phyloP scores from a whole-genome alignment of 2,329 filamentous ascomycete species.

The Monosporascus sp. region DNA sequence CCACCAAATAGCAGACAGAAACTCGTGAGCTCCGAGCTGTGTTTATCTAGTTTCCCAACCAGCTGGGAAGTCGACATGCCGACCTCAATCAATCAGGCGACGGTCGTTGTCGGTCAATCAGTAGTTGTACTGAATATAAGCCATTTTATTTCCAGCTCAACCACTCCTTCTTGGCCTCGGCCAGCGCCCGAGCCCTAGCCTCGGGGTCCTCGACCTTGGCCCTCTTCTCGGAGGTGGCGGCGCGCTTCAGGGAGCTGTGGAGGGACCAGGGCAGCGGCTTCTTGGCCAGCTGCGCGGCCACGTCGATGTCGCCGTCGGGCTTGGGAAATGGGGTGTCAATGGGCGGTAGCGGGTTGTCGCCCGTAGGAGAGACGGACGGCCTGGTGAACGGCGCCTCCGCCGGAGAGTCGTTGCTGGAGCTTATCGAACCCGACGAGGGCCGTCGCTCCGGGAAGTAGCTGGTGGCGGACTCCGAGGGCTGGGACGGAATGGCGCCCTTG shows the following conservation, averaged over 20 bases:
- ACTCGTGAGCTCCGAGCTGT: neutral
- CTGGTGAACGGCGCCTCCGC: neutral
- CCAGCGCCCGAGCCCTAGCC: conserved; percentile 35
- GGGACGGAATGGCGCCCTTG: neutral
- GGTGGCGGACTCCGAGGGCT: neutral
- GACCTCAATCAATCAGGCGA: too few relatives aligned
- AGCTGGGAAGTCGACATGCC: too few relatives aligned
- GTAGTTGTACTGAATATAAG: too few relatives aligned
- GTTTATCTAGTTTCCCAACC: too few relatives aligned
- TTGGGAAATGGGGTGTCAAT: conserved; percentile 19
- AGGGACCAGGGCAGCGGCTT: conserved; percentile 22
- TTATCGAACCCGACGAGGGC: neutral
- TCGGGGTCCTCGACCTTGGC: conserved; percentile 24
- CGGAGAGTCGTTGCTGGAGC: neutral
- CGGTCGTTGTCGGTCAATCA: too few relatives aligned
- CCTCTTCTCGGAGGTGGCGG: conserved; percentile 8
- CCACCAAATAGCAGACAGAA: neutral
- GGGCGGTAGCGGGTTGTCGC: conserved; percentile 21
- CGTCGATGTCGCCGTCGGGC: conserved; percentile 22
- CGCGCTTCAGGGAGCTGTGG: conserved; percentile 22
- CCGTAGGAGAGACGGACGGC: conserved; percentile 1
- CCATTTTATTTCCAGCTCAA: conserved; percentile 14
- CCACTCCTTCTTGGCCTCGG: conserved; percentile 43
- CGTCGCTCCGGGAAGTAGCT: neutral
- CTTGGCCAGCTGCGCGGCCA: conserved; percentile 24